phyloP scores from a whole-genome alignment of 208 protist species.

The Trypanosoma mega region DNA sequence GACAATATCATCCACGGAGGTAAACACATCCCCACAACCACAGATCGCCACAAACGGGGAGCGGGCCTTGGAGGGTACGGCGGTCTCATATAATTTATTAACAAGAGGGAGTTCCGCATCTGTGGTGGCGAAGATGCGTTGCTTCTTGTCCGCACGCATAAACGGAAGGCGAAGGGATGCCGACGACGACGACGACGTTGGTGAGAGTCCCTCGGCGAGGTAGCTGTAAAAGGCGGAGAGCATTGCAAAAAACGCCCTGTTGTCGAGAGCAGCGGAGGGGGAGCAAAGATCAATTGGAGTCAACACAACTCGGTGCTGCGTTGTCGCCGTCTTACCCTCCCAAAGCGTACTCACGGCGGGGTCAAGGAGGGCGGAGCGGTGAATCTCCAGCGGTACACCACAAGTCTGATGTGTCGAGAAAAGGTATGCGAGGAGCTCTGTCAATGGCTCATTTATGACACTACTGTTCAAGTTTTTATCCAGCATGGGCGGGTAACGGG shows the following conservation, averaged over 20 bases:
- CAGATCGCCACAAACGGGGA: constrained; percentile 82
- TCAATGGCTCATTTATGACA: constrained; percentile 47
- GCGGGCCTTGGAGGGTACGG: constrained; percentile 67
- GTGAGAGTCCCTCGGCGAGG: constrained; percentile 45
- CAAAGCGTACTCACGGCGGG: constrained; percentile 66
- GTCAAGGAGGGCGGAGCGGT: constrained; percentile 82
- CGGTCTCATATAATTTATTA: constrained; percentile 42
- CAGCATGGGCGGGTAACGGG: constrained; percentile 40
- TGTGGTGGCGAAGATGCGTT: constrained; percentile 50
- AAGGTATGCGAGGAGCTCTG: constrained; percentile 75
- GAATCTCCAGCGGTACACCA: constrained; percentile 78
- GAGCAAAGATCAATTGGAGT: constrained; percentile 55
- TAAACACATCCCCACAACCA: constrained; percentile 84
- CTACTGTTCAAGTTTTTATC: constrained; percentile 39
- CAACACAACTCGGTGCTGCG: constrained; percentile 80
- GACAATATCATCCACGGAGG: constrained; percentile 73
- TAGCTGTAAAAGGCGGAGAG: constrained; percentile 81
- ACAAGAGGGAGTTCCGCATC: constrained; percentile 45
- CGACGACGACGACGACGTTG: constrained; percentile 7
- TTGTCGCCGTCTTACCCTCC: constrained; percentile 35
- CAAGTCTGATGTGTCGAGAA: constrained; percentile 73
- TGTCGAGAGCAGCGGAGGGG: constrained; percentile 47
- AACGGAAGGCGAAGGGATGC: constrained; percentile 58
- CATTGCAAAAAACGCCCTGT: constrained; percentile 54
- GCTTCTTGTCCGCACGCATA: constrained; percentile 60